Base-by-base conservation (phyloP, 768 basidiomycete species). In the Boletus edulis region DNA sequence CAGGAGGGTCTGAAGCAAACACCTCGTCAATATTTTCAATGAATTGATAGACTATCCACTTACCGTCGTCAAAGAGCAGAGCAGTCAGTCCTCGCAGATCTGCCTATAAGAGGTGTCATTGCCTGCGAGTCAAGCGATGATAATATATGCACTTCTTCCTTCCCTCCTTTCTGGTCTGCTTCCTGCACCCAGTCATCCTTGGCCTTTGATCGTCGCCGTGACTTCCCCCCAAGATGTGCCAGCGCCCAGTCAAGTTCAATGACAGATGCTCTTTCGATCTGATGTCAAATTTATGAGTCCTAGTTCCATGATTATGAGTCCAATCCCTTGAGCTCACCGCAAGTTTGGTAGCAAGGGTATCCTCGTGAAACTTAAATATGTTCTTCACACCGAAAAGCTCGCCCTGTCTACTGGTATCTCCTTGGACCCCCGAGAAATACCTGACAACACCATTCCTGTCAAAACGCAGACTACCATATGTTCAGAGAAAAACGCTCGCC, bases 321-420 rank as follows among this genome's bases (percentile, higher is more conserved):
- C 29, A 13, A 34, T 27, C 34, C 8, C 18, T 12, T 7, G 13
- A 18, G 67, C 81, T 54, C 73, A 91, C 91, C 55, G 84, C 80
- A 69, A 81, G 78, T 69, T 92, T 90, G 0, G 89, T 93, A 37
- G 87, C 81, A 10, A 86, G 73, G 15, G 77, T 83, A 55, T 77
- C 75, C 63, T 90, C 88, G 57, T 89, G 84, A 29, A 94, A 75
- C 59, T 77, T 82, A 73, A 95, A 94, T 35, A 95, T 90, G 61
- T 95, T 95, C 65, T 86, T 83, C 45, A 89, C 75, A 4, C 93
- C 93, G 61, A 91, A 95, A 3, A 94, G 78, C 63, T 94, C 92
- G 31, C 91, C 93, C 62, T 85, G 84, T 63, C 83, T 83, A 1
- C 68, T 71, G 49, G 78, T 85, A 63, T 91, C 87, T 10, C 89